Base-by-base conservation (phyloP, 805 yeast genomes). In the Cyberlindnera saturnus region DNA sequence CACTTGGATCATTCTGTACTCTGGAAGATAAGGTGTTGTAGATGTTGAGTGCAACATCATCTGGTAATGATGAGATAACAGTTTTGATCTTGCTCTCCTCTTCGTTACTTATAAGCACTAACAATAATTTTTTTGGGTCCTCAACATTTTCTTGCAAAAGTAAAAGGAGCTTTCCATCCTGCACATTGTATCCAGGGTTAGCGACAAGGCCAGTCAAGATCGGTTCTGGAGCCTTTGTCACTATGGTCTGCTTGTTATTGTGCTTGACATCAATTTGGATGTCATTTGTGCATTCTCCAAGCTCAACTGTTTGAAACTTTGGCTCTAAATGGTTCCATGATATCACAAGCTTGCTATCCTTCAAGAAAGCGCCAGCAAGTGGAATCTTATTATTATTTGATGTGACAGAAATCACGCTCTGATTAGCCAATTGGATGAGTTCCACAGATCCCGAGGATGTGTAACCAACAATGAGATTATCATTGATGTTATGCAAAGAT, bases 21-120 rank as follows among this genome's bases (percentile, higher is more conserved):
- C 69, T 64, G 32, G 66, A 67, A 4, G 77, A 71, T 23, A 77
- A 61, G 34, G 61, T 60, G 50, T 69, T 77, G 54, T 79, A 71
- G 3, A 84, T 52, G 5, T 53, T 49, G 1, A 67, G 56, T 1
- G 76, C 70, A 28, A 67, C 64, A 1, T 63, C 58, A 7, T 75
- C 69, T 26, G 70, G 63, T 15, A 74, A 45, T 31, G 67, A 55
- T 36, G 65, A 64, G 34, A 70, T 66, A 3, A 75, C 61, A 5
- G 61, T 47, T 53, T 69, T 64, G 52, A 74, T 69, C 55, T 64
- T 64, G 7, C 51, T 63, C 13, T 70, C 65, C 37, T 70, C 71
- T 3, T 62, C 34, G 34, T 56, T 55, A 26, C 61, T 55, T n/a
- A 50, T 48, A 6, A 52, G 40, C 10, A 50, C 33, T 15, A 50